phyloP scores from a whole-genome alignment of 768 basidiomycete species.

The Phanerodontia chrysosporium region DNA sequence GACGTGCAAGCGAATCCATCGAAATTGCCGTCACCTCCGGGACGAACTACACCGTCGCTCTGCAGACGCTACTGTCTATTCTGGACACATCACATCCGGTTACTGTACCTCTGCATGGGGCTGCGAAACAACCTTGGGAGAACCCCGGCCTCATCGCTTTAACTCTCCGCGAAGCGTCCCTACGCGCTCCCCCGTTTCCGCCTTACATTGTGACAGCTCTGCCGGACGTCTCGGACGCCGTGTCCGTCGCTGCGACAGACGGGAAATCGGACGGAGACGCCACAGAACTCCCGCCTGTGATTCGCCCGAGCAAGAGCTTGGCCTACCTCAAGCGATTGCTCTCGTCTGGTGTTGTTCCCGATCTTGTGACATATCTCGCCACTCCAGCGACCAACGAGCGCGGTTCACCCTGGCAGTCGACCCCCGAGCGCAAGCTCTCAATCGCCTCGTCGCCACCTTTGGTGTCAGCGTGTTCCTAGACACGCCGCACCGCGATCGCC shows the following conservation, averaged over 20 bases:
- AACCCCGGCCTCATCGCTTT: neutral
- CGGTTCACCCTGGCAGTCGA: neutral
- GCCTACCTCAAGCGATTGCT: neutral
- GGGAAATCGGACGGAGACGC: neutral
- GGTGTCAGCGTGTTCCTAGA: neutral
- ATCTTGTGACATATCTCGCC: neutral
- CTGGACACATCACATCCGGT: conserved; percentile 30
- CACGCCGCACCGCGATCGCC: neutral
- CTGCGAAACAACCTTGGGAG: neutral
- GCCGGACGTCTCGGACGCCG: neutral
- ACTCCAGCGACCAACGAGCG: neutral
- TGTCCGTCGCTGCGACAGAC: neutral
- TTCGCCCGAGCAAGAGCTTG: neutral
- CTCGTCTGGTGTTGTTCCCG: neutral
- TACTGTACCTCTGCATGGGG: neutral
- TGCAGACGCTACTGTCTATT: conserved; percentile 31
- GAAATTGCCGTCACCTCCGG: neutral
- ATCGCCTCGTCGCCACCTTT: neutral
- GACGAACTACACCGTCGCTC: conserved; percentile 5
- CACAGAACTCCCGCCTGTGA: neutral
- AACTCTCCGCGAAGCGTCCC: neutral
- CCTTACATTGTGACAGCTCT: neutral
- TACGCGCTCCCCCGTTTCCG: neutral
- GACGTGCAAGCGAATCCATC: neutral
- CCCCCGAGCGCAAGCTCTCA: neutral